Percentiles rank a stretch among this genome's conserved stretches.
phyloP scores from a whole-genome alignment of 495 filamentous ascomycete species.

The Penicillium herquei region DNA sequence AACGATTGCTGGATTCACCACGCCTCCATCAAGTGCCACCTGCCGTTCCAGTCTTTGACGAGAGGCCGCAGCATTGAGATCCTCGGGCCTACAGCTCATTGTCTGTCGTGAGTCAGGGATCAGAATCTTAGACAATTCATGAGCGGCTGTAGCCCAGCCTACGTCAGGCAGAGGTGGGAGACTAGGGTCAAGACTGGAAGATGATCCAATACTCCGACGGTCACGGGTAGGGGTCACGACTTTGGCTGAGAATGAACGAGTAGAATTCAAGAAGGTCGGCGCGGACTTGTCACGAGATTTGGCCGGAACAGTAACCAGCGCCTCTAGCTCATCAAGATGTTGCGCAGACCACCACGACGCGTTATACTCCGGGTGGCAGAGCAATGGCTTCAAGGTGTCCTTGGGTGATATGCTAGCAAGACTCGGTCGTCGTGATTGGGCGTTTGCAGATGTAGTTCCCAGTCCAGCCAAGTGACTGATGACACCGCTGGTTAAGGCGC shows the following conservation, averaged over 20 bases:
- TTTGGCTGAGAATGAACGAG: constrained; percentile 76
- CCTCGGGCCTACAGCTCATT: constrained; percentile 69
- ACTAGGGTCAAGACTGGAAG: constrained; percentile 35
- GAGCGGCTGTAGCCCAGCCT: constrained; percentile 75
- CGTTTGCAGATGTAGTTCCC: constrained; percentile 33
- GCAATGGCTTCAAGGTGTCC: neutral
- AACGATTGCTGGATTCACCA: constrained; percentile 10
- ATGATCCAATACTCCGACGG: constrained; percentile 43
- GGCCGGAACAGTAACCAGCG: constrained; percentile 48
- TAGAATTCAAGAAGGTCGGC: constrained; percentile 70
- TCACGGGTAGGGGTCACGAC: constrained; percentile 58
- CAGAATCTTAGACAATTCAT: constrained; percentile 78
- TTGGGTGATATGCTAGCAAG: constrained; percentile 9
- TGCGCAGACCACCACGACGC: constrained; percentile 73
- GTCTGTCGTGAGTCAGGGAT: constrained; percentile 73
- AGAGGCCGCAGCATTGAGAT: constrained; percentile 66
- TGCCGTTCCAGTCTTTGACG: constrained; percentile 62
- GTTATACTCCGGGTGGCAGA: constrained; percentile 47
- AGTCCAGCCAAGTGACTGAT: constrained; percentile 85
- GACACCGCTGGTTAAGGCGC: constrained; percentile 82
- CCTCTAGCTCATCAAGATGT: constrained; percentile 65
- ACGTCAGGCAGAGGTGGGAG: constrained; percentile 74
- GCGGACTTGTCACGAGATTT: constrained; percentile 51
- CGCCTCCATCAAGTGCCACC: constrained; percentile 31
- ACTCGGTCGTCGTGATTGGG: constrained; percentile 17